Evolutionary conservation across 2,329 filamentous ascomycete species (phyloP).

Genomic region (Paraphoma chrysanthemicola): DNA sequence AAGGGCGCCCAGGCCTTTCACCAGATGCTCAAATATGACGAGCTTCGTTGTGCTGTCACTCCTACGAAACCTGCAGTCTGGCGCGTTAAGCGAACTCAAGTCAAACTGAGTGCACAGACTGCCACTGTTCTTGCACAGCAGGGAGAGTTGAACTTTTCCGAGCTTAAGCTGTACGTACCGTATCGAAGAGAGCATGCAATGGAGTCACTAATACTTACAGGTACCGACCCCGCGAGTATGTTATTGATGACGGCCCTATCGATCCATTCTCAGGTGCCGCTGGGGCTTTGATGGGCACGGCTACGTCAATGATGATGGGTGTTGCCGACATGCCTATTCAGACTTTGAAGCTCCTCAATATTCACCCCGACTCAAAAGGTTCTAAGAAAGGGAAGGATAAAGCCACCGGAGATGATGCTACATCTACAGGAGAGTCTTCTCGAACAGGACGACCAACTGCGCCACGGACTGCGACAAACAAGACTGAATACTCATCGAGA

Average conservation of each 20-base stretch:
- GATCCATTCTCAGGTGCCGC: slow-evolving; percentile 62
- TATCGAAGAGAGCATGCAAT: neutral
- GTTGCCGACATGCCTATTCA: slow-evolving; percentile 74
- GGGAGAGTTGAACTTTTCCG: slow-evolving; percentile 43
- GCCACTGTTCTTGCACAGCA: slow-evolving; percentile 48
- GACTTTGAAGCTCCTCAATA: slow-evolving; percentile 57
- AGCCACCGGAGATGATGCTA: slow-evolving; percentile 14
- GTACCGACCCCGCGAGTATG: slow-evolving; percentile 47
- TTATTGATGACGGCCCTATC: slow-evolving; percentile 49
- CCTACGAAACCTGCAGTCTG: slow-evolving; percentile 46
- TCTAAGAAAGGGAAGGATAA: slow-evolving; percentile 37
- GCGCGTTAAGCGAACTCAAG: slow-evolving; percentile 48
- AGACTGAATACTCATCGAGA: slow-evolving; percentile 16
- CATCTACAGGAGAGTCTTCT: slow-evolving; percentile 21
- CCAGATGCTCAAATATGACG: slow-evolving; percentile 48
- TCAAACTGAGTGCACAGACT: slow-evolving; percentile 45
- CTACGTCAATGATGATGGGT: slow-evolving; percentile 81
- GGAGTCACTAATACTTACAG: slow-evolving; percentile 25
- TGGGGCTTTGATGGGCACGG: slow-evolving; percentile 80
- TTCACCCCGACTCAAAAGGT: slow-evolving; percentile 47
- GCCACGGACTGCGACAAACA: slow-evolving; percentile 20
- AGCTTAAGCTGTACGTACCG: slow-evolving; percentile 46
- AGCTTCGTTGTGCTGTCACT: slow-evolving; percentile 43
- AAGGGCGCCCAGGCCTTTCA: slow-evolving; percentile 48
- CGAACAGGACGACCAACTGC: slow-evolving; percentile 16